Base-by-base conservation (phyloP, 208 protist species). In the Herpetomonas muscarum region DNA sequence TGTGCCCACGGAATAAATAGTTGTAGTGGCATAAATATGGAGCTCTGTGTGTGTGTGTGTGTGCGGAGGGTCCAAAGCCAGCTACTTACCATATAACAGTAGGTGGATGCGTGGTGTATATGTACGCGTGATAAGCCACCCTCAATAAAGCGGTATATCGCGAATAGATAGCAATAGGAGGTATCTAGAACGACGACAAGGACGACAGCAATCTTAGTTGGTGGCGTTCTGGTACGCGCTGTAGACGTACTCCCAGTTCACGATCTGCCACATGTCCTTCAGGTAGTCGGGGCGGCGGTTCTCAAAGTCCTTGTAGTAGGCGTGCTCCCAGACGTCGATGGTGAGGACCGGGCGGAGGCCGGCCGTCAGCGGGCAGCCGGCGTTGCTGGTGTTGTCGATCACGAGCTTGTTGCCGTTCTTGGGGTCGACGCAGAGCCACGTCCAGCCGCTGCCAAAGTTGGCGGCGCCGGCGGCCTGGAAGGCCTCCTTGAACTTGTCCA, bases 401-500 rank as follows among this genome's bases (percentile, higher is more conserved):
- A 76, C 73, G 13, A 97, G 81, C 45, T 70, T 61, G 22, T 72
- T 81, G 41, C 41, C 41, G 36, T 4, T 45, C 45, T 74, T 90
- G 44, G 75, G 79, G 61, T 97, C 72, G 42, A 92, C 66, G 52
- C 93, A 94, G 4, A 98, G 81, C 93, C 93, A 98, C 31, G 85
- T 95, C 95, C 95, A 98, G 34, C 95, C 95, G 28, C 79, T 92
- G 55, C 95, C 95, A 49, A 98, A 98, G 77, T 97, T 97, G 68
- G 86, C 84, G 21, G 55, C 64, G 19, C 74, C 90, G n/a, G 76
- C 69, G 46, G 64, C 52, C 56, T 77, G 61, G 57, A 97, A 97
- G 28, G 72, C 52, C 12, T 90, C 64, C 72, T 97, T 95, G 70
- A 98, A 97, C 58, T 82, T 65, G 21, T 89, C 86, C 15, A 97